Conservation (phyloP, 495 filamentous ascomycete genomes). For the Penicillium verhagenii region DNA sequence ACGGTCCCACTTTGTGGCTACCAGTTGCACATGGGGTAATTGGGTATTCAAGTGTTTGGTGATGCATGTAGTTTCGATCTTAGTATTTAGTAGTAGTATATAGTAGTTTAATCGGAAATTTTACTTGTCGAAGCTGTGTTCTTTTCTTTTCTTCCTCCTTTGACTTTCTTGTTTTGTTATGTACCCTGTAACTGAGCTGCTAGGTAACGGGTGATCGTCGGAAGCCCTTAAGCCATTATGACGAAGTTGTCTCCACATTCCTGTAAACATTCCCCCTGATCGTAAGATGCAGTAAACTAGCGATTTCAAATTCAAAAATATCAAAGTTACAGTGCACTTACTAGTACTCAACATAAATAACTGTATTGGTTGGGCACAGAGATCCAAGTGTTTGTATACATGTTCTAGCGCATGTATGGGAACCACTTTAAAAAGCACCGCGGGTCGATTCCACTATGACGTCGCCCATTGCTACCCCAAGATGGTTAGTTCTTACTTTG, state of each 20-base stretch:
- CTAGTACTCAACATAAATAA: no score
- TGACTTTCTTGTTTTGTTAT: not conserved
- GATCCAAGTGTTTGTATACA: no score
- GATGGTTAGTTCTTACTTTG: no score
- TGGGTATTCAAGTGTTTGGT: no score
- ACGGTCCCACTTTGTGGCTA: not conserved
- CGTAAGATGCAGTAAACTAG: not conserved
- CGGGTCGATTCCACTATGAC: not conserved
- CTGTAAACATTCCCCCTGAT: not conserved
- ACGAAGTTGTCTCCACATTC: slow-evolving; percentile 17
- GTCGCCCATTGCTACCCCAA: not conserved
- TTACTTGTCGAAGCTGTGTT: no score
- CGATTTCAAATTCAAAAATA: not conserved
- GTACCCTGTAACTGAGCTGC: not conserved
- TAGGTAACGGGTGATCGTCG: slow-evolving; percentile 17
- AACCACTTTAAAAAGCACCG: not conserved
- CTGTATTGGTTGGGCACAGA: no score
- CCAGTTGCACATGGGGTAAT: not conserved
- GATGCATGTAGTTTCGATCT: no score
- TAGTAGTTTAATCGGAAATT: not conserved
- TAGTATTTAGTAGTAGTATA: no score
- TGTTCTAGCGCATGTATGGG: no score
- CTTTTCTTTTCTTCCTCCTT: not conserved
- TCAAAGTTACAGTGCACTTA: not conserved
- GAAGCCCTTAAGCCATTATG: slow-evolving; percentile 15